phyloP scores from a whole-genome alignment of 306 rosid genomes.

The Clitoria ternatea region DNA sequence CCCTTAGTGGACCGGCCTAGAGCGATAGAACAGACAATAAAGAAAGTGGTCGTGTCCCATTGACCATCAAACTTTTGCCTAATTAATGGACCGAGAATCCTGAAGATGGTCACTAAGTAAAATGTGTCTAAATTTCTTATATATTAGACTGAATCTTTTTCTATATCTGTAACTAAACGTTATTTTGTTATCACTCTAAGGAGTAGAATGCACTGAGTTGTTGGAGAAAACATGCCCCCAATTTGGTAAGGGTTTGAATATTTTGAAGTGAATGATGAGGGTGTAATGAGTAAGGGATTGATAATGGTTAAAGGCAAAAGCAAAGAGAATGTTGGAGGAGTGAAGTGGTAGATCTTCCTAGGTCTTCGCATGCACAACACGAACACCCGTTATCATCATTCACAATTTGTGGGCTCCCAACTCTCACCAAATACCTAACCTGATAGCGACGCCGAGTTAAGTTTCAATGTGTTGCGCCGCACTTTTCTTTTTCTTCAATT shows the following conservation, averaged over 20 bases:
- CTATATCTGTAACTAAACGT: too few relatives aligned
- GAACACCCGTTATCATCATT: background rate
- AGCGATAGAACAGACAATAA: conserved; percentile 42
- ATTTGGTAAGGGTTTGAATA: background rate
- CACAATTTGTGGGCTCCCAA: background rate
- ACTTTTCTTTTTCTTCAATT: background rate
- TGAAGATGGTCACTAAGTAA: too few relatives aligned
- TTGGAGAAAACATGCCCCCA: too few relatives aligned
- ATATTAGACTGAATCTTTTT: too few relatives aligned
- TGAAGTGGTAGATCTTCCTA: background rate
- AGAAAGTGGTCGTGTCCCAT: conserved; percentile 6
- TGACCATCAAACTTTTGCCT: conserved; percentile 17
- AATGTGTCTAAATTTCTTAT: too few relatives aligned
- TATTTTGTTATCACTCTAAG: too few relatives aligned
- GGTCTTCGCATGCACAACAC: conserved; percentile 12
- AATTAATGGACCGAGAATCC: too few relatives aligned
- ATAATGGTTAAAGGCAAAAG: background rate
- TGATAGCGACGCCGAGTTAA: background rate
- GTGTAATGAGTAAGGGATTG: too few relatives aligned
- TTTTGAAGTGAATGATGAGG: background rate
- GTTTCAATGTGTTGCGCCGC: background rate
- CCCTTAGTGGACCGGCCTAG: conserved; percentile 32
- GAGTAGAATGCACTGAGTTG: too few relatives aligned
- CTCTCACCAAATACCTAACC: background rate
- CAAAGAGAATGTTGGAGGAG: background rate